phyloP scores from a whole-genome alignment of 192 early-diverging fungal species.

The Coemansia sp. region DNA sequence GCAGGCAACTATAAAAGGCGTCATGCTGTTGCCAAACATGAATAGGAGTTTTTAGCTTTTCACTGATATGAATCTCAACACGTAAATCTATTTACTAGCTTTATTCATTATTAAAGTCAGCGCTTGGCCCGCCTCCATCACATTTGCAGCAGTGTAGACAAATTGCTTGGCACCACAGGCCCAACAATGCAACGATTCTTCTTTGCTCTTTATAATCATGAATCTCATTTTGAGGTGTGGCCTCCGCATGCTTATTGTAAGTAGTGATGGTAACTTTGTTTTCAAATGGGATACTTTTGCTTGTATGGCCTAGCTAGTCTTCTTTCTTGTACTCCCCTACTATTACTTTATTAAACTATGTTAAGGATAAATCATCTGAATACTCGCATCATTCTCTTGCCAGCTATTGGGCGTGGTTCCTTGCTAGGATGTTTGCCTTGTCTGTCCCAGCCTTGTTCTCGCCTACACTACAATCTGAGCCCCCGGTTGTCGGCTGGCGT shows the following conservation, averaged over 20 bases:
- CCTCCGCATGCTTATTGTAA: background rate
- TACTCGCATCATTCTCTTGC: background rate
- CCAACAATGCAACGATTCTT: background rate
- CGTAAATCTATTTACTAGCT: too few relatives aligned
- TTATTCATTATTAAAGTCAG: too few relatives aligned
- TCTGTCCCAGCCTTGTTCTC: background rate
- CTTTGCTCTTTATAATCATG: background rate
- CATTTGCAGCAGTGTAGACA: background rate
- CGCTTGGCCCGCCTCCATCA: background rate
- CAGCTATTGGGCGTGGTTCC: background rate
- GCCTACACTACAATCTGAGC: background rate
- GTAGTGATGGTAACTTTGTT: too few relatives aligned
- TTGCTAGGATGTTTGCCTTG: background rate
- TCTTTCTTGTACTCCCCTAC: background rate
- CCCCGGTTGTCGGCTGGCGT: background rate
- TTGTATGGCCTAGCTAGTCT: background rate
- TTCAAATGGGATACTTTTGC: too few relatives aligned
- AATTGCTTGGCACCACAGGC: background rate
- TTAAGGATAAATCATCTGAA: background rate
- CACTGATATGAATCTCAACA: too few relatives aligned
- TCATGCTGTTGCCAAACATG: too few relatives aligned
- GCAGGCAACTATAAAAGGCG: too few relatives aligned
- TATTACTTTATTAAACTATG: background rate
- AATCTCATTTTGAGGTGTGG: background rate
- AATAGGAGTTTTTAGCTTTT: too few relatives aligned